phyloP scores from a whole-genome alignment of 2,329 filamentous ascomycete genomes.

The Clarireedia sp. region DNA sequence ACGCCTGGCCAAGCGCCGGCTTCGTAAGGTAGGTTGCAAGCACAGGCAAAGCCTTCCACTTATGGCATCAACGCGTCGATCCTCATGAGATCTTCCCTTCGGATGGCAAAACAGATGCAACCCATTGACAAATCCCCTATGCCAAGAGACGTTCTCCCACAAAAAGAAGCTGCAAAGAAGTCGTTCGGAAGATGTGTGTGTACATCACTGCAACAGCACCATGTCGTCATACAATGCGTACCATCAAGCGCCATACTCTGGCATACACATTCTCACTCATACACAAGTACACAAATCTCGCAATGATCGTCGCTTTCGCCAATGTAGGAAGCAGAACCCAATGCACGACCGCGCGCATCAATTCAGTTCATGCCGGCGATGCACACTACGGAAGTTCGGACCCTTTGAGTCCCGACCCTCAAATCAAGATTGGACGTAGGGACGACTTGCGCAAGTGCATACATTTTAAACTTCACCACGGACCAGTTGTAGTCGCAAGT shows the following conservation, averaged over 20 bases:
- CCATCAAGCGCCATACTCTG: neutral
- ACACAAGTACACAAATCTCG: neutral
- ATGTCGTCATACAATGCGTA: neutral
- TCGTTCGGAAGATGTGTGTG: neutral
- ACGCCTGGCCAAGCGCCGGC: neutral
- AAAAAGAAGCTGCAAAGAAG: constrained; percentile 1
- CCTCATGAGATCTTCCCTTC: neutral
- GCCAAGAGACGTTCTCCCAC: neutral
- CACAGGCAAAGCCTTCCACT: neutral
- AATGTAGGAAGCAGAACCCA: too few relatives aligned
- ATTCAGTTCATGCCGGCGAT: too few relatives aligned
- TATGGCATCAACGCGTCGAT: neutral
- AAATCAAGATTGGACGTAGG: too few relatives aligned
- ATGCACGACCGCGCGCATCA: too few relatives aligned
- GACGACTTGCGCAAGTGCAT: too few relatives aligned
- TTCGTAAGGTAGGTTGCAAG: neutral
- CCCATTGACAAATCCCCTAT: neutral
- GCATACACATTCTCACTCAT: neutral
- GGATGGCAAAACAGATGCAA: neutral
- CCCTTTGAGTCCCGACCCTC: too few relatives aligned
- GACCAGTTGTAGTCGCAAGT: too few relatives aligned
- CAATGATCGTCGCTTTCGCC: too few relatives aligned
- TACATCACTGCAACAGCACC: neutral
- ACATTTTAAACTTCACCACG: too few relatives aligned
- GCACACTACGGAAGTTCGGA: too few relatives aligned